A percentile compares a stretch with the other conserved stretches of the same genome.
Evolutionary conservation across 306 rosid species (phyloP).

Genomic region (Lathyrus sativus): DNA sequence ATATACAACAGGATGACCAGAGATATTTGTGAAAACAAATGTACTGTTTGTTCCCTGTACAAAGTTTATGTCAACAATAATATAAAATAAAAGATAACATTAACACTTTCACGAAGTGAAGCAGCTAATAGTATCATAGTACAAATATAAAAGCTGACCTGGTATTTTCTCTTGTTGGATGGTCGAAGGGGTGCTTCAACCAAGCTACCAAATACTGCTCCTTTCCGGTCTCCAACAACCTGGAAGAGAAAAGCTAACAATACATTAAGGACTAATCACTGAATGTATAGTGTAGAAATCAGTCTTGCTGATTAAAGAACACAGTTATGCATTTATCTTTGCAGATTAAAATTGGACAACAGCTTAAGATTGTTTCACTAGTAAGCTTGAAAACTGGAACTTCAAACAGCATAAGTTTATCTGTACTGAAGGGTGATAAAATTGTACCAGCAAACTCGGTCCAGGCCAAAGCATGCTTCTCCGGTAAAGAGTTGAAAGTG

Average conservation of each 20-base stretch:
- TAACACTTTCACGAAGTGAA: constrained; percentile 18
- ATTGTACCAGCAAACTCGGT: constrained; percentile 77
- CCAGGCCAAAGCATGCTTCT: constrained; percentile 93
- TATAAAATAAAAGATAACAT: constrained; percentile 15
- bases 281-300: constrained; percentile 6
- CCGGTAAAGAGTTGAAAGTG: constrained; percentile 80
- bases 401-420: constrained; percentile 12
- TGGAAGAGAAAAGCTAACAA: constrained; percentile 41
- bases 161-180: constrained; percentile 73
- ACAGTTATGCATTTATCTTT: constrained; percentile 11
- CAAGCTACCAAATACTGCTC: constrained; percentile 91
- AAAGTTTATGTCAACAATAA: constrained; percentile 37
- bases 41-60: constrained; percentile 86
- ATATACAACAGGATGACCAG: constrained; percentile 71
- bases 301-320: constrained; percentile 25
- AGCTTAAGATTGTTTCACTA: neutral
- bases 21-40: constrained; percentile 76
- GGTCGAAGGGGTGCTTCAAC: constrained; percentile 91
- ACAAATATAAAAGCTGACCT: constrained; percentile 51
- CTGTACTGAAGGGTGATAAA: constrained; percentile 26
- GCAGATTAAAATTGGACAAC: constrained; percentile 1
- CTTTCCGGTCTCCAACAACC: constrained; percentile 91
- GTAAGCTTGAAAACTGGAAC: constrained; percentile 21
- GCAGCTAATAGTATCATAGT: constrained; percentile 7
- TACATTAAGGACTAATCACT: constrained; percentile 25